A percentile compares a stretch with the other conserved stretches of the same genome.
Evolutionary conservation across 2,329 filamentous ascomycete genomes (phyloP).

Genomic region (Aspergillus oerlinghausenensis): DNA sequence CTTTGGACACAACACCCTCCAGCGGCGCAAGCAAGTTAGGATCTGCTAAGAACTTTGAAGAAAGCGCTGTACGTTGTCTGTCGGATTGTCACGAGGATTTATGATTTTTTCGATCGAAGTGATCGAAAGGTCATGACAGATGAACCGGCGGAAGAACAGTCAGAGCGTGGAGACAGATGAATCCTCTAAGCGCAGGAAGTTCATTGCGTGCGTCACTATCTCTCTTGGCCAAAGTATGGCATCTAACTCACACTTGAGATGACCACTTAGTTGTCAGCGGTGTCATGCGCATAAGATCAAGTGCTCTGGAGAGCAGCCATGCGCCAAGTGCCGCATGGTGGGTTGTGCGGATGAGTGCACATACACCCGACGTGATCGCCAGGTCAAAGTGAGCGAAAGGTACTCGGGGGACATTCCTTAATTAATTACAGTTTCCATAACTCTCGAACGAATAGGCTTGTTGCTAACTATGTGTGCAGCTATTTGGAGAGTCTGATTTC

Average conservation of each 20-base stretch:
- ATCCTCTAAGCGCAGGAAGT: conserved; percentile 23
- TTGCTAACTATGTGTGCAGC: conserved; percentile 15
- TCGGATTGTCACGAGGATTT: neutral
- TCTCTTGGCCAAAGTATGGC: neutral
- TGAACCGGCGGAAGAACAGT: neutral
- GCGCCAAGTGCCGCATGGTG: conserved; percentile 37
- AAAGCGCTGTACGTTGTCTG: neutral
- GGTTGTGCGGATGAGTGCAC: conserved; percentile 36
- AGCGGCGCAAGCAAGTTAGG: neutral
- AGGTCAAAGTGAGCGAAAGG: conserved; percentile 38
- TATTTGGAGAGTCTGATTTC: conserved; percentile 32
- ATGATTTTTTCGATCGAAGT: neutral
- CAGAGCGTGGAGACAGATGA: conserved; percentile 1
- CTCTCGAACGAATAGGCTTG: neutral
- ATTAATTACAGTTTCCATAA: neutral
- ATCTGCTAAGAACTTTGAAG: neutral
- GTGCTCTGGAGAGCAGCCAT: conserved; percentile 44
- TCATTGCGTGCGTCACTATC: conserved; percentile 25
- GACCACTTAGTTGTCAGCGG: conserved; percentile 32
- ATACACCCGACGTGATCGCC: conserved; percentile 41
- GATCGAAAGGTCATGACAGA: neutral
- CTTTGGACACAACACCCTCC: neutral
- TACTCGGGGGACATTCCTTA: conserved; percentile 6
- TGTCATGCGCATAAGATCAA: conserved; percentile 47
- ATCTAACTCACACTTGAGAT: neutral